Evolutionary conservation across 2,329 filamentous ascomycete genomes (phyloP).

Genomic region (Neophaeococcomyces mojaviensis): DNA sequence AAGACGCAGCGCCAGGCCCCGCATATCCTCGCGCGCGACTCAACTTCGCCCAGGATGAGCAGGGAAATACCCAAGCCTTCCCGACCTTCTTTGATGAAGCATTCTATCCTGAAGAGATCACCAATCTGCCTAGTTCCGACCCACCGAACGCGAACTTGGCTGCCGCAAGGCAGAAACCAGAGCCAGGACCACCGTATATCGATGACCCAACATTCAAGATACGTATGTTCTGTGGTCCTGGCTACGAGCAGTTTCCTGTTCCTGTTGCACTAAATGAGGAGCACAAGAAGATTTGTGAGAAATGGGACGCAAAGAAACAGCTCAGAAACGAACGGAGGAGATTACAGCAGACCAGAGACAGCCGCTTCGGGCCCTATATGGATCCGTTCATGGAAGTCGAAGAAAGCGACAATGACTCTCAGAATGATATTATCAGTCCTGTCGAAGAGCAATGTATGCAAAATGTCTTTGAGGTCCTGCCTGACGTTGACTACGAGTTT

Average conservation of each 20-base stretch:
- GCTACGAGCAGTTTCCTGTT: conserved; percentile 21
- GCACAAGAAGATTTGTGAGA: conserved; percentile 18
- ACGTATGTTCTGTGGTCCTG: conserved; percentile 22
- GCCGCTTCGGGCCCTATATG: background rate
- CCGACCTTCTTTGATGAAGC: conserved; percentile 3
- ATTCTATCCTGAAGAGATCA: background rate
- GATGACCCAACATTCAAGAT: conserved; percentile 15
- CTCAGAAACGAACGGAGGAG: conserved; percentile 5
- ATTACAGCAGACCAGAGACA: conserved; percentile 7
- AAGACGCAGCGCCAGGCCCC: background rate
- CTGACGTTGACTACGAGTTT: conserved; percentile 39
- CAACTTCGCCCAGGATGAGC: background rate
- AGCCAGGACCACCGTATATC: conserved; percentile 18
- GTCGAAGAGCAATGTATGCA: conserved; percentile 24
- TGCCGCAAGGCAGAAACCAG: conserved; percentile 3
- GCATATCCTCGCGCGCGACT: background rate
- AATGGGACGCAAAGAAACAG: conserved; percentile 17
- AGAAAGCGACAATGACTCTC: conserved; percentile 7
- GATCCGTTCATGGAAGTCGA: conserved; percentile 9
- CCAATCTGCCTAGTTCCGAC: no score
- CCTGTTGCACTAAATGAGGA: conserved; percentile 16
- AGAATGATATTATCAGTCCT: background rate
- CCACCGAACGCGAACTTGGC: background rate
- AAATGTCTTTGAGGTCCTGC: conserved; percentile 38
- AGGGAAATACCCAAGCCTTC: conserved; percentile 1